Conservation (phyloP, 257 asterid genomes). For the Plantago ovata region DNA sequence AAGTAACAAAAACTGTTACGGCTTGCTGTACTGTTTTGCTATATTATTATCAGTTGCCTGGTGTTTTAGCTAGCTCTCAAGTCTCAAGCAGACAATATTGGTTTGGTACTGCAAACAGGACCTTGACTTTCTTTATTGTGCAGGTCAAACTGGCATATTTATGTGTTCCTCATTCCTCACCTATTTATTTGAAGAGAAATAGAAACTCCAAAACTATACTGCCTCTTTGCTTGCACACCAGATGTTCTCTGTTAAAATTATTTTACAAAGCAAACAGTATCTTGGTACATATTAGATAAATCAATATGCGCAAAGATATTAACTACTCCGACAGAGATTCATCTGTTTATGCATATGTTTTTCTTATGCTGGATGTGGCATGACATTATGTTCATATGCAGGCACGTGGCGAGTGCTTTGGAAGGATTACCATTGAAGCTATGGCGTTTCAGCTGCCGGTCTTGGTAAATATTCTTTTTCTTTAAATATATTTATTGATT, state of each 20-base stretch:
- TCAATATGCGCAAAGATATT: background rate
- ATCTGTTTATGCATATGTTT: background rate
- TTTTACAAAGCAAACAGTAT: background rate
- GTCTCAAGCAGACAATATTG: too few relatives aligned
- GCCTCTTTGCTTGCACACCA: background rate
- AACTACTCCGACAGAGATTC: background rate
- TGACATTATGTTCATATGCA: slow-evolving; percentile 23
- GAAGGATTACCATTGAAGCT: slow-evolving; percentile 98
- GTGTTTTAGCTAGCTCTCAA: background rate
- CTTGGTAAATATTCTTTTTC: slow-evolving; percentile 47
- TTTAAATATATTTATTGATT: background rate
- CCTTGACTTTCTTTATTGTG: background rate
- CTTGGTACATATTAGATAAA: background rate
- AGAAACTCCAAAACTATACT: too few relatives aligned
- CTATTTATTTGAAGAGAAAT: too few relatives aligned
- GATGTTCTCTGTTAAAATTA: background rate
- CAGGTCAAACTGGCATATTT: background rate
- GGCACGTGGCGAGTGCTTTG: slow-evolving; percentile 99
- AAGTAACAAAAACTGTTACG: background rate
- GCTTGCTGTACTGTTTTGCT: background rate
- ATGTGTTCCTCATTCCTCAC: background rate
- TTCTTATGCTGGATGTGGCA: slow-evolving; percentile 13
- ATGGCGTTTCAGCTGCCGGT: slow-evolving; percentile 99
- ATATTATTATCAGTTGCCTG: background rate
- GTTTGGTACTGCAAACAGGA: background rate